These are phyloP conservation scores for Sistotremastrum suecicum DNA, from an alignment of 768 basidiomycete species.

Conservation along the genomic window DNA sequence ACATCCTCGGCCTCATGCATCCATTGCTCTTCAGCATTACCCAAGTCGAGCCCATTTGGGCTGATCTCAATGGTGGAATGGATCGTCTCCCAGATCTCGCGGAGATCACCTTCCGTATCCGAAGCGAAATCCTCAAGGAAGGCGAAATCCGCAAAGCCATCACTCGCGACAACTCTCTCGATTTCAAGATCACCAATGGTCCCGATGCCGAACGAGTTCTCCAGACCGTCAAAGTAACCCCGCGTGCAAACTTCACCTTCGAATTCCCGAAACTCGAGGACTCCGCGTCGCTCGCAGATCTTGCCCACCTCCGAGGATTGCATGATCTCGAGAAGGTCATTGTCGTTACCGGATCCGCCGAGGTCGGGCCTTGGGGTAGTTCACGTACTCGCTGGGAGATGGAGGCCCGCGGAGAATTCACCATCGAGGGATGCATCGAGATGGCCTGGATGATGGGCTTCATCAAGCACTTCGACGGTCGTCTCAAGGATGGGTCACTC, in stretches of 20 bases:
- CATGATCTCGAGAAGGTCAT: constrained; percentile 93
- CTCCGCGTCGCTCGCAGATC: constrained; percentile 50
- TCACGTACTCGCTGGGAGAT: constrained; percentile 99
- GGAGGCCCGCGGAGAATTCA: constrained; percentile 95
- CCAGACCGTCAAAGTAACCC: constrained; percentile 83
- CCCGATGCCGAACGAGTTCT: constrained; percentile 85
- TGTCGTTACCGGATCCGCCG: constrained; percentile 93
- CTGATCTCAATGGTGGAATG: constrained; percentile 97
- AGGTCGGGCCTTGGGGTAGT: constrained; percentile 97
- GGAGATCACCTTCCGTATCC: constrained; percentile 81
- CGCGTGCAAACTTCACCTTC: constrained; percentile 96
- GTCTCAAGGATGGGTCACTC: constrained; percentile 79
- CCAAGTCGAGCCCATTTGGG: constrained; percentile 99
- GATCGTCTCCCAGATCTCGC: constrained; percentile 92
- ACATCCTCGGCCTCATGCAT: constrained; percentile 98
- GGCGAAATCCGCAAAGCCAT: constrained; percentile 89
- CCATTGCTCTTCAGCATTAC: constrained; percentile 98
- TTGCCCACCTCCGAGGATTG: constrained; percentile 70
- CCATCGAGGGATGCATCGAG: constrained; percentile 96
- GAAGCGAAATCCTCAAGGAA: constrained; percentile 66
- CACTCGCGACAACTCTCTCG: constrained; percentile 86
- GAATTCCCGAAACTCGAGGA: constrained; percentile 83
- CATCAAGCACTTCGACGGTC: constrained; percentile 98
- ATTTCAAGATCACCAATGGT: constrained; percentile 85
- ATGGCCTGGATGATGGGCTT: constrained; percentile 99